Base-by-base conservation (phyloP, 2,329 filamentous ascomycete species). In the Hypocrella siamensis region DNA sequence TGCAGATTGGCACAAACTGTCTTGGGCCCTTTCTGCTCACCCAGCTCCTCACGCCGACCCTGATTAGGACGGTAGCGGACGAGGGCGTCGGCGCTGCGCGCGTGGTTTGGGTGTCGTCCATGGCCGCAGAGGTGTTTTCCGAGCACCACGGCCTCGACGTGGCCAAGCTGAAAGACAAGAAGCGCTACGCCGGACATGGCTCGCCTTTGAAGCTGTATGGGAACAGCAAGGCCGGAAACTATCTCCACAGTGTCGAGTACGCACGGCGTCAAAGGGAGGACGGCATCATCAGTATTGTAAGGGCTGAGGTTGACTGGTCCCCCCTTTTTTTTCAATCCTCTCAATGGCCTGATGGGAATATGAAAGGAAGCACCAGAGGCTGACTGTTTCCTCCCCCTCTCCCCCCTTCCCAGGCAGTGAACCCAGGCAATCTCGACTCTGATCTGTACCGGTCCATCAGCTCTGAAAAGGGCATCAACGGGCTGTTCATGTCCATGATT, bases 341-440 rank as follows among this genome's bases (percentile, higher is more conserved):
- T n/a, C n/a, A n/a, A n/a, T n/a, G n/a, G n/a, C n/a, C n/a, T n/a
- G n/a, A n/a, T n/a, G n/a, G n/a, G n/a, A n/a, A n/a, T n/a, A n/a
- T n/a, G n/a, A n/a, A n/a, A n/a, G n/a, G n/a, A n/a, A n/a, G n/a
- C n/a, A n/a, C n/a, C n/a, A n/a, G n/a, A n/a, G n/a, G n/a, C n/a
- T n/a, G n/a, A n/a, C n/a, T n/a, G n/a, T n/a, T n/a, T n/a, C n/a
- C n/a, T n/a, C n/a, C n/a, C n/a, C n/a, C n/a, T n/a, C n/a, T n/a
- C n/a, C n/a, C n/a, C n/a, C n/a, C n/a, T n/a, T n/a, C n/a, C n/a
- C n/a, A n/a, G 4, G 36, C 53, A 0, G 31, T 58, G 18, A 60
- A 61, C 36, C 57, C 57, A 0, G 57, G 57, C 6, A 56, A 57
- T 33, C 44, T 59, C 1, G 39, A 51, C 28, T 53, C 55, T 0